phyloP scores from a whole-genome alignment of 1,284 basidiomycete species.

The Ceratobasidium papillatum region DNA sequence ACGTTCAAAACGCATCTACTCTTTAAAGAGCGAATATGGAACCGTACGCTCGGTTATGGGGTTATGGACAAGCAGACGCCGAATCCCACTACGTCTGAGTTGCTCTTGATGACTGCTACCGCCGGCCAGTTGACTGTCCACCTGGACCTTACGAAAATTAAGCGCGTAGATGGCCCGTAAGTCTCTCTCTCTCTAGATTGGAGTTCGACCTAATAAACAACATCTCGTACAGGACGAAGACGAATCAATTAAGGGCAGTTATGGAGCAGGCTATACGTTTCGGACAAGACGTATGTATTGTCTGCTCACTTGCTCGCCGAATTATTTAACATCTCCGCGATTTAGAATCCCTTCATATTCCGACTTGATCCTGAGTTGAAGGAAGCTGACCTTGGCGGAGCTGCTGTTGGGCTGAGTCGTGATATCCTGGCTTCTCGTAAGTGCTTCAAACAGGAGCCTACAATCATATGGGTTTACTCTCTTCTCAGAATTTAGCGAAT shows the following conservation, averaged over 20 bases:
- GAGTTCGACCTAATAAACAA: slow-evolving; percentile 7
- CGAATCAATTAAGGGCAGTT: slow-evolving; percentile 78
- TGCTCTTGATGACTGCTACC: slow-evolving; percentile 41
- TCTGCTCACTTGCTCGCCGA: background rate
- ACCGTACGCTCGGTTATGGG: slow-evolving; percentile 75
- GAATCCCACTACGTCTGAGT: slow-evolving; percentile 37
- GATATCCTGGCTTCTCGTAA: slow-evolving; percentile 71
- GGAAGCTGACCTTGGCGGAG: slow-evolving; percentile 81
- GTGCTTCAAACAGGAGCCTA: slow-evolving; percentile 22
- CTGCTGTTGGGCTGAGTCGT: slow-evolving; percentile 78
- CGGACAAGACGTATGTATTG: slow-evolving; percentile 63
- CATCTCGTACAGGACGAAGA: slow-evolving; percentile 59
- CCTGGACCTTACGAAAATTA: slow-evolving; percentile 68
- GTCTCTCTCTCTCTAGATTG: slow-evolving; percentile 47
- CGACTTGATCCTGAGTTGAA: slow-evolving; percentile 81
- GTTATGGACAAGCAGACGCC: slow-evolving; percentile 61
- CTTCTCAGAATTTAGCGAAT: slow-evolving; percentile 57
- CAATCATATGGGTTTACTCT: background rate
- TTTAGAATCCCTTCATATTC: slow-evolving; percentile 83
- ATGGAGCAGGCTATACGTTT: slow-evolving; percentile 91
- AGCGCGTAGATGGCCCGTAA: slow-evolving; percentile 66
- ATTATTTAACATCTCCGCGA: background rate
- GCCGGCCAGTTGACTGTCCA: slow-evolving; percentile 61
- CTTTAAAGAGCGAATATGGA: slow-evolving; percentile 66
- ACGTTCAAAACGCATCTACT: slow-evolving; percentile 74